These are phyloP conservation scores for Sphagnum fallax DNA, from an alignment of 228 moss, liverwort and hornwort species.

Conservation along the genomic window DNA sequence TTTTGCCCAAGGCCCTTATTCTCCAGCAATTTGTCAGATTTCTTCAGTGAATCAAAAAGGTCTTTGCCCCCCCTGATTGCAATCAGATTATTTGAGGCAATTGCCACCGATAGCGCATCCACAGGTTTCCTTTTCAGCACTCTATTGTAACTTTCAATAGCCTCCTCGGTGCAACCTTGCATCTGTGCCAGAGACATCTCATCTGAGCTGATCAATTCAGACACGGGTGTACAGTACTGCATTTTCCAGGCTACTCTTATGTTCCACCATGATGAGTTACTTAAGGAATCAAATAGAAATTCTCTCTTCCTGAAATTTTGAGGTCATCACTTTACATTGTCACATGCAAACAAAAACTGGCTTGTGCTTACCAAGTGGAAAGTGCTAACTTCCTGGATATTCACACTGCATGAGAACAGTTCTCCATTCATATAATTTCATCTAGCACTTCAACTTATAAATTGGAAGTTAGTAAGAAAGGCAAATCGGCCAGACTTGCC, in stretches of 20 bases:
- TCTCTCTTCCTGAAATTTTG: not conserved
- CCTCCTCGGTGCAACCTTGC: conserved; percentile 70
- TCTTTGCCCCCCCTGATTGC: conserved; percentile 83
- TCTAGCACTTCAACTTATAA: not conserved
- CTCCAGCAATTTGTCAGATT: conserved; percentile 88
- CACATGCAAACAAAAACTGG: too few relatives aligned
- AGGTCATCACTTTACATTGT: too few relatives aligned
- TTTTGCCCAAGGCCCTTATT: conserved; percentile 71
- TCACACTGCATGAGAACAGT: not conserved
- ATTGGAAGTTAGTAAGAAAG: not conserved
- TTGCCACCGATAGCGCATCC: conserved; percentile 74
- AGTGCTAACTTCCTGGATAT: too few relatives aligned
- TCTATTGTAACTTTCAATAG: conserved; percentile 63
- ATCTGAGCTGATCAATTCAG: too few relatives aligned
- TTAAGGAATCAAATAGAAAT: too few relatives aligned
- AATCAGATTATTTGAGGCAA: conserved; percentile 84
- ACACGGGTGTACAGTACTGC: too few relatives aligned
- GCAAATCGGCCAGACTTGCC: conserved; percentile 10
- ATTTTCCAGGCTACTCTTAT: too few relatives aligned
- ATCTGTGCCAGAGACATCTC: conserved; percentile 21
- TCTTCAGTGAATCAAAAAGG: conserved; percentile 88
- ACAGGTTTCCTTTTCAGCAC: conserved; percentile 77
- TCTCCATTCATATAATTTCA: not conserved
- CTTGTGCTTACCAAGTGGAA: too few relatives aligned
- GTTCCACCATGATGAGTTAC: too few relatives aligned